These are phyloP conservation scores for Lipomyces yamadae DNA, from an alignment of 805 yeast species.

Conservation along the genomic window DNA sequence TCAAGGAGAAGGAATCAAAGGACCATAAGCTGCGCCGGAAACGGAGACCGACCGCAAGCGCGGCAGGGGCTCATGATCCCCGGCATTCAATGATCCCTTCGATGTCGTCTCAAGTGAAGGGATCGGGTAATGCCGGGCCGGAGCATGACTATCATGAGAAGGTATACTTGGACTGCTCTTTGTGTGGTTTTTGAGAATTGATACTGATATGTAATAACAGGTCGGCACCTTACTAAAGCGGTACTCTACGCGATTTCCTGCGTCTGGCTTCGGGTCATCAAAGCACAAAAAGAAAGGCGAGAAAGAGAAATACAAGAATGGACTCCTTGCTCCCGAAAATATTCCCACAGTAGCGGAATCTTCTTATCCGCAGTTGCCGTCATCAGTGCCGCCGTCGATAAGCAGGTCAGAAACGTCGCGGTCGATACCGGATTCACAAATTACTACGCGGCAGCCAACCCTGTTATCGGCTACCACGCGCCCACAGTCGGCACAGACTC, in stretches of 20 bases:
- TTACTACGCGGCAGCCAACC: background rate
- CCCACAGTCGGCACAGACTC: background rate
- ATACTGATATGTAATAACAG: conserved; percentile 9
- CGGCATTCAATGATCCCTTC: conserved; percentile 37
- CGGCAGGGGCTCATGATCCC: background rate
- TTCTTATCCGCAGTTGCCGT: conserved; percentile 5
- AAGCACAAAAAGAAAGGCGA: conserved; percentile 11
- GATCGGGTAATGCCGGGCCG: background rate
- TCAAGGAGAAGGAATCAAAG: conserved; percentile 3
- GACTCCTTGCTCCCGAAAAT: conserved; percentile 17
- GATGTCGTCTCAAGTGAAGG: conserved; percentile 25
- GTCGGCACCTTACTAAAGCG: conserved; percentile 36
- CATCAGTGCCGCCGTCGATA: conserved; percentile 3
- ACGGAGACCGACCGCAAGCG: conserved; percentile 15
- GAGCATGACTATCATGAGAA: conserved; percentile 21
- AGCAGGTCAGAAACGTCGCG: background rate
- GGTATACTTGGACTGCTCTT: conserved; percentile 8
- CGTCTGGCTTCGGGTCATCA: conserved; percentile 1
- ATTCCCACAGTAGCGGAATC: conserved; percentile 12
- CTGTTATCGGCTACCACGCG: background rate
- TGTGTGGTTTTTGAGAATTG: background rate
- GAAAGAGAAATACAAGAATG: conserved; percentile 21
- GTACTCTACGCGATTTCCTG: conserved; percentile 27
- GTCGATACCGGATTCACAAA: background rate
- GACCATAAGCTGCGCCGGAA: conserved; percentile 14